Evolutionary conservation across 2,329 filamentous ascomycete genomes (phyloP).

Genomic region (Calonectria pauciramosa): DNA sequence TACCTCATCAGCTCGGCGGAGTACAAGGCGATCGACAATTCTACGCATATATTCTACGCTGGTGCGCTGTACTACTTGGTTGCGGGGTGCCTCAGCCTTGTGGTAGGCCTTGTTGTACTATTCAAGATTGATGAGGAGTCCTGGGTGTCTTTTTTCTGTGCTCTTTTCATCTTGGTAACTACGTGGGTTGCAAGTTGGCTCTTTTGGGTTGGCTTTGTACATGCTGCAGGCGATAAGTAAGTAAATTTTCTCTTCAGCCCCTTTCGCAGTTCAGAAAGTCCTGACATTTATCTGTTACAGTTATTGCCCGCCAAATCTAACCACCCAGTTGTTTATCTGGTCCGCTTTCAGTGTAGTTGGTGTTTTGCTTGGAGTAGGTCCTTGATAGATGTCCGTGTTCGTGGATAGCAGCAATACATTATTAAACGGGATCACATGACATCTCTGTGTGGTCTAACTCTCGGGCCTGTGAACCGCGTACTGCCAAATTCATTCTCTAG

Average conservation of each 20-base stretch:
- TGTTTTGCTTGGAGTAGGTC: background rate
- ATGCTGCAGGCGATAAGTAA: background rate
- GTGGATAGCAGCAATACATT: background rate
- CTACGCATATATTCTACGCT: background rate
- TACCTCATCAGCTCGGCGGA: background rate
- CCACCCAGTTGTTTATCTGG: background rate
- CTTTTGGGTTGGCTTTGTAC: background rate
- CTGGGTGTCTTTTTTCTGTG: background rate
- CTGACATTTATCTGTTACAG: background rate
- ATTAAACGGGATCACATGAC: background rate
- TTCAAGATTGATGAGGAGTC: background rate
- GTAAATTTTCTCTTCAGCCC: background rate
- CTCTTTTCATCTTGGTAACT: background rate
- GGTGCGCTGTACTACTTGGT: background rate
- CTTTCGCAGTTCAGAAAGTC: too few species aligned
- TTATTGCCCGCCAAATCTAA: background rate
- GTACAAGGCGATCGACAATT: background rate
- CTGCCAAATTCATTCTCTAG: too few species aligned
- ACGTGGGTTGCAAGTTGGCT: background rate
- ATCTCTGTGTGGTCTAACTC: too few species aligned
- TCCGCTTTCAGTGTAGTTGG: background rate
- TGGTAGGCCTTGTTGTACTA: background rate
- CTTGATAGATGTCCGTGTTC: background rate
- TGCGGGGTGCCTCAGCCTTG: background rate
- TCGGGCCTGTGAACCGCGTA: too few species aligned